Conservation (phyloP, 805 yeast species). For the Barnettozyma siamensis region DNA sequence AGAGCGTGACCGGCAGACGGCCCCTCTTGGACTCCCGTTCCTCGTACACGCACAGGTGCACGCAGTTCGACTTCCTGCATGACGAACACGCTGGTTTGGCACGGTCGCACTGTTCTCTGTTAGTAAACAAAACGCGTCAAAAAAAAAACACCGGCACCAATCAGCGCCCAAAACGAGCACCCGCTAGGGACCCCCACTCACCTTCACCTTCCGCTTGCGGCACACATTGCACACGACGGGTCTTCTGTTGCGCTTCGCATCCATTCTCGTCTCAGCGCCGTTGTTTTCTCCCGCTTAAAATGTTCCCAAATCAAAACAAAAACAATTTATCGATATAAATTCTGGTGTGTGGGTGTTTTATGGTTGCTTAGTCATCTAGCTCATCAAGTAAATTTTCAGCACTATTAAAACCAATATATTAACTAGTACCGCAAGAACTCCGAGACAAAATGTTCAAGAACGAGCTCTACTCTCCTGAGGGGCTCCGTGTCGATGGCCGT, state of each 20-base stretch:
- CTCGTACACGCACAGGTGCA: slow-evolving; percentile 23
- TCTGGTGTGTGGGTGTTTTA: neutral
- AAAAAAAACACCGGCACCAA: neutral
- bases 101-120: slow-evolving; percentile 22
- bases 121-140: slow-evolving; percentile 9
- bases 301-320: too few species aligned
- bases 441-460: slow-evolving; percentile 46
- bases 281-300: too few species aligned
- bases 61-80: slow-evolving; percentile 22
- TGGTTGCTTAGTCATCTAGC: too few species aligned
- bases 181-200: slow-evolving; percentile 11
- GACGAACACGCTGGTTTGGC: slow-evolving; percentile 23
- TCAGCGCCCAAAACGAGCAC: too few species aligned
- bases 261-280: too few species aligned
- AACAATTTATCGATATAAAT: too few species aligned
- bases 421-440: too few species aligned
- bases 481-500: slow-evolving; percentile 88
- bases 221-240: slow-evolving; percentile 27
- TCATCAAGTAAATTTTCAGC: too few species aligned
- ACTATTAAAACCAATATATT: too few species aligned
- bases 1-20: slow-evolving; percentile 1
- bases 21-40: slow-evolving; percentile 14
- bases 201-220: slow-evolving; percentile 26
- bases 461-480: slow-evolving; percentile 94
- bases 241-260: slow-evolving; percentile 17